phyloP scores from a whole-genome alignment of 2,329 filamentous ascomycete genomes.

The Beauveria pseudobassiana region DNA sequence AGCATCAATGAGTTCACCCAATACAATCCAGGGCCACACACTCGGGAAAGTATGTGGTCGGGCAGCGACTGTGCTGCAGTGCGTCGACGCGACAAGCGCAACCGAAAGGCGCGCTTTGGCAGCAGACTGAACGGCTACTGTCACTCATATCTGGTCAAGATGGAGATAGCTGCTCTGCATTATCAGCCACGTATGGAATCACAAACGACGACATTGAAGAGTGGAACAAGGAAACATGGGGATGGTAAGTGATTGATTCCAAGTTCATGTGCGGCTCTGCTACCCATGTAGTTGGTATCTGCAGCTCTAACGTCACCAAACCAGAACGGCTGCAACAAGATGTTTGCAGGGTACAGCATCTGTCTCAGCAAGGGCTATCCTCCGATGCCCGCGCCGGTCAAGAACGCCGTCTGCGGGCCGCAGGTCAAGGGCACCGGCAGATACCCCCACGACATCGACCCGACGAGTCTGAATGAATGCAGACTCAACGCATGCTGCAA shows the following conservation, averaged over 20 bases:
- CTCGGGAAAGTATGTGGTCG: slow-evolving; percentile 20
- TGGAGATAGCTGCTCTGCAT: slow-evolving; percentile 26
- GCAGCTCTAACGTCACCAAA: not conserved
- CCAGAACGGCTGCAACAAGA: not conserved
- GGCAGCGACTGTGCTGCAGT: slow-evolving; percentile 31
- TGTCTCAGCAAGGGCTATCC: slow-evolving; percentile 23
- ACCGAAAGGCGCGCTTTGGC: not conserved
- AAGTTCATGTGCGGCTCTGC: not conserved
- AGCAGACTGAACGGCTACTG: slow-evolving; percentile 26
- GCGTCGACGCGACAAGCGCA: slow-evolving; percentile 17
- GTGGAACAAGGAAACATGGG: slow-evolving; percentile 24
- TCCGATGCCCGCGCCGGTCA: slow-evolving; percentile 21
- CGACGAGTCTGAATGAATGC: slow-evolving; percentile 22
- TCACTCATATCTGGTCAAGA: slow-evolving; percentile 24
- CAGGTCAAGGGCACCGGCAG: slow-evolving; percentile 17
- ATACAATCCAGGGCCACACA: slow-evolving; percentile 23
- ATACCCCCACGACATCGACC: slow-evolving; percentile 12
- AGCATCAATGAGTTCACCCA: slow-evolving; percentile 24
- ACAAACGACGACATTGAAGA: slow-evolving; percentile 24
- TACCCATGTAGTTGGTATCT: not conserved
- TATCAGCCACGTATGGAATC: slow-evolving; percentile 25
- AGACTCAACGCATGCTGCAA: slow-evolving; percentile 25
- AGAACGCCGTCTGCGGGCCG: slow-evolving; percentile 24
- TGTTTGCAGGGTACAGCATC: slow-evolving; percentile 15
- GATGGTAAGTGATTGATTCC: slow-evolving; percentile 20